A percentile compares a stretch with the other conserved stretches of the same genome.
These are phyloP conservation scores for Cystofilobasidium capitatum DNA, from an alignment of 768 basidiomycete genomes.

Conservation along the genomic window DNA sequence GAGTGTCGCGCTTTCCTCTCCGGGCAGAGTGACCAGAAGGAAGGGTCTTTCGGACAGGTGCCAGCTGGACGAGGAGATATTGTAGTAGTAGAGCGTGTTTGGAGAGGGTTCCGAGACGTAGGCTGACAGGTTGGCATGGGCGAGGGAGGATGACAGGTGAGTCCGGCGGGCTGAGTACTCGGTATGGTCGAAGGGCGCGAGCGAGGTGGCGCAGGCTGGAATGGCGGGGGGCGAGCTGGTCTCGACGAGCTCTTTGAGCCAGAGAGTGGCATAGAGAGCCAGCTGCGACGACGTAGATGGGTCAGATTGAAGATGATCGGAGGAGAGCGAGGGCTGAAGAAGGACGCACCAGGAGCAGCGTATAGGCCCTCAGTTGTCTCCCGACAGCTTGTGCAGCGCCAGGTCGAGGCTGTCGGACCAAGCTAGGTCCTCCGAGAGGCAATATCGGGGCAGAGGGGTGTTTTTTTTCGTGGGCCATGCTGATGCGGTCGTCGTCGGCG, in stretches of 20 bases:
- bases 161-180: not conserved
- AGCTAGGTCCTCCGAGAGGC: no score
- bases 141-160: not conserved
- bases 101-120: conserved; percentile 19
- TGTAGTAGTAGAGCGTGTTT: conserved; percentile 55
- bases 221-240: not conserved
- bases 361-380: no score
- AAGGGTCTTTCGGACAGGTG: conserved; percentile 67
- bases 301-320: no score
- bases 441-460: no score
- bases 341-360: no score
- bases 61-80: conserved; percentile 58
- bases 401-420: no score
- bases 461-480: no score
- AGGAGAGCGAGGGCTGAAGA: no score
- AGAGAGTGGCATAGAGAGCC: not conserved
- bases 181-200: not conserved
- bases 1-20: conserved; percentile 33
- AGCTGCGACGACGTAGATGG: not conserved
- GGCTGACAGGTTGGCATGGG: not conserved
- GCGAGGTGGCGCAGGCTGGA: not conserved
- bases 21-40: conserved; percentile 54
- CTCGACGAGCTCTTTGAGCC: no score
- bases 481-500: no score
- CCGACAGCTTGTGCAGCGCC: no score